Conservation (phyloP, 2,329 filamentous ascomycete species). For the Mycogone perniciosa region DNA sequence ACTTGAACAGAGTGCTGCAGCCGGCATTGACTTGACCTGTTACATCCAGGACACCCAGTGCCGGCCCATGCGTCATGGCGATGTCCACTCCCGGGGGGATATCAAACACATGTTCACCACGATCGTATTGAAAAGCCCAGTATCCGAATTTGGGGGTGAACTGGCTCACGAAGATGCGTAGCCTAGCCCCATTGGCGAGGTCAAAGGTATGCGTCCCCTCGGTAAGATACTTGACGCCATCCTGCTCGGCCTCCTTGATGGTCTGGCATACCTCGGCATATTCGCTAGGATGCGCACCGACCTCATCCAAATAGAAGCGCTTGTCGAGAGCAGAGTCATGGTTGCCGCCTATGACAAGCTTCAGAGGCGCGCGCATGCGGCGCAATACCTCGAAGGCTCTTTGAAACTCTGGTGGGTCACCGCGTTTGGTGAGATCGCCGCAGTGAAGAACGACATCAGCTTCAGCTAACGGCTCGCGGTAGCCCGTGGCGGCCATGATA, state of each 20-base stretch:
- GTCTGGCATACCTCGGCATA: conserved; percentile 32
- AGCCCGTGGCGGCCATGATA: conserved; percentile 20
- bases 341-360: conserved; percentile 50
- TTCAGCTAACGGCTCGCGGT: conserved; percentile 24
- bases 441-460: conserved; percentile 48
- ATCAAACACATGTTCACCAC: conserved; percentile 31
- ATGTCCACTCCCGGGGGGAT: conserved; percentile 36
- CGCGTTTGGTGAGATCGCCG: conserved; percentile 43
- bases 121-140: conserved; percentile 46
- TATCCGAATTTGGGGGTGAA: conserved; percentile 41
- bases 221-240: conserved; percentile 40
- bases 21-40: conserved; percentile 30
- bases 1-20: conserved; percentile 38
- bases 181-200: conserved; percentile 42
- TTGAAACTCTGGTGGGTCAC: conserved; percentile 34
- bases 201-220: conserved; percentile 43
- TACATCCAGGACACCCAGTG: conserved; percentile 43
- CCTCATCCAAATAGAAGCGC: conserved; percentile 13
- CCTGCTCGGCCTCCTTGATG: conserved; percentile 29
- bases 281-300: conserved; percentile 3
- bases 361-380: conserved; percentile 40
- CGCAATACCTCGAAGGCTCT: conserved; percentile 37
- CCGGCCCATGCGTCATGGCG: conserved; percentile 51
- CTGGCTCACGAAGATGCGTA: conserved; percentile 48
- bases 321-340: conserved; percentile 43